Conservation (phyloP, 768 basidiomycete genomes). For the Trametes elegans region DNA sequence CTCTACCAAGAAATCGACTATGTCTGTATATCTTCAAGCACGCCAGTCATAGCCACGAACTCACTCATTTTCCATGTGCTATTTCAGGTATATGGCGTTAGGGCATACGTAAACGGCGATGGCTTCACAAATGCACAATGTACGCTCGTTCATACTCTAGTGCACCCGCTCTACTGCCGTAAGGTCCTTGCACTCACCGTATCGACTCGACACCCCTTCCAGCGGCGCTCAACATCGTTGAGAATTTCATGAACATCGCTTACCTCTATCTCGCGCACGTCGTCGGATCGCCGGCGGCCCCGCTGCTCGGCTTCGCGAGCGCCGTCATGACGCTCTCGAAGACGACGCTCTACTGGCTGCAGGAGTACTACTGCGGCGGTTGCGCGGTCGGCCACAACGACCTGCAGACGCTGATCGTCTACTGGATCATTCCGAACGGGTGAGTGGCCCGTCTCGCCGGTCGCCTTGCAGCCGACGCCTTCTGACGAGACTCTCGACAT, state of each 20-base stretch:
- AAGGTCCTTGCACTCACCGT: not conserved
- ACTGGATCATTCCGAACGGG: constrained; percentile 83
- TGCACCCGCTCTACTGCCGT: not conserved
- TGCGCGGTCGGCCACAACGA: constrained; percentile 79
- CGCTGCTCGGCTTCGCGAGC: constrained; percentile 70
- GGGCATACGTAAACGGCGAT: constrained; percentile 57
- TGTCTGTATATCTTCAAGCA: constrained; percentile 27
- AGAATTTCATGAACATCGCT: constrained; percentile 67
- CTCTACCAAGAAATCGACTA: constrained; percentile 67
- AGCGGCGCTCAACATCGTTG: constrained; percentile 81
- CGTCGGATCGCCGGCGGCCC: constrained; percentile 57
- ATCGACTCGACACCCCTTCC: constrained; percentile 5
- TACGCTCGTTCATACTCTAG: constrained; percentile 33
- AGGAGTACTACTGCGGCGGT: constrained; percentile 73
- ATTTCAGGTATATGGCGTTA: constrained; percentile 80
- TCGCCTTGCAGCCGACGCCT: not conserved
- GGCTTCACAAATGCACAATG: constrained; percentile 89
- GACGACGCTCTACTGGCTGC: constrained; percentile 77
- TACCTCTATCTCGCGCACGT: constrained; percentile 79
- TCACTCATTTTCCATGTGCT: constrained; percentile 1
- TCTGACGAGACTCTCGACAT: constrained; percentile 1
- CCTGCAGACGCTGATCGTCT: constrained; percentile 44
- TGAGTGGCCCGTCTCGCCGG: constrained; percentile 34
- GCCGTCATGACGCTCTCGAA: constrained; percentile 82
- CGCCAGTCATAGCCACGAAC: not conserved